Evolutionary conservation across 306 rosid species (phyloP).

Genomic region (Geum urbanum): DNA sequence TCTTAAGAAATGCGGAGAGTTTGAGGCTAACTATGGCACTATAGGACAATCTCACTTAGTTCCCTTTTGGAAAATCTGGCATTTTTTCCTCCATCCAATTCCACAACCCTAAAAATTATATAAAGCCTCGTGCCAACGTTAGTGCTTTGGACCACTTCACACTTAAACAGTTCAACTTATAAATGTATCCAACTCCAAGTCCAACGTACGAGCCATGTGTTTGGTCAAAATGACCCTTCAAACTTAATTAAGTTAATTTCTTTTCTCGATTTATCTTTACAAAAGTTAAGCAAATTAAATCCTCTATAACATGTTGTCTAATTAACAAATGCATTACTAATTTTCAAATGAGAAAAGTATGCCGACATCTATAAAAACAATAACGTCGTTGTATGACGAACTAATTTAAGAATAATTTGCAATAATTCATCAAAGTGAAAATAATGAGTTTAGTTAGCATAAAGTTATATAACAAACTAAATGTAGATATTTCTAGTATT

Average conservation of each 20-base stretch:
- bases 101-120: not conserved
- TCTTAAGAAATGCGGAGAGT: constrained; percentile 10
- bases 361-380: no score
- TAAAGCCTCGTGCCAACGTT: not conserved
- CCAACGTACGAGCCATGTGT: not conserved
- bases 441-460: not conserved
- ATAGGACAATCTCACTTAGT: constrained; percentile 30
- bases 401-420: no score
- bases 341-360: no score
- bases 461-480: not conserved
- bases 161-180: not conserved
- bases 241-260: not conserved
- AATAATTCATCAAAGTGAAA: not conserved
- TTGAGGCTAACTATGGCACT: not conserved
- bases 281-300: not conserved
- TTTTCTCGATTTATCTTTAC: no score
- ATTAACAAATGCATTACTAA: no score
- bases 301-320: not conserved
- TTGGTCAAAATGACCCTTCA: not conserved
- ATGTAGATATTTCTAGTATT: not conserved
- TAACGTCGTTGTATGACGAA: no score
- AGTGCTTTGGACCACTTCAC: constrained; percentile 16
- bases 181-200: not conserved
- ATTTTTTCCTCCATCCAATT: constrained; percentile 12
- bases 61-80: constrained; percentile 21